Evolutionary conservation across 1,139 yeast genomes (phyloP), one percentile per base, ranked within the genome.

Genomic region (Debaryomyces robertsiae): DNA sequence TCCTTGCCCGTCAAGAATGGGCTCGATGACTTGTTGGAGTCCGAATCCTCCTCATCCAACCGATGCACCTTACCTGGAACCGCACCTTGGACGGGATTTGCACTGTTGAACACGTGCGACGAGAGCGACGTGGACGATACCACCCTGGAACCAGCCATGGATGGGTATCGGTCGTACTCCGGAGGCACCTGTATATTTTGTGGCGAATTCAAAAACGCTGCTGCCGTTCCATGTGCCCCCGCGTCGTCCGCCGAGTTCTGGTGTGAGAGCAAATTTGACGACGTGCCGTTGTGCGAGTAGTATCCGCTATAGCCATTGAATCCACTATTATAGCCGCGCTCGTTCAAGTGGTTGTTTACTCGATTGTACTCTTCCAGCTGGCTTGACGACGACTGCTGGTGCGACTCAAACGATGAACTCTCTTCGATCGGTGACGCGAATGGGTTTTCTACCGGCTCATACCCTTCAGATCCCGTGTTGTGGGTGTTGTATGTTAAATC

Each of bases 81-180:
- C 10, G 31, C 6, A 15, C 11, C 9, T n/a, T 27, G 18, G 17
- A 24, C 37, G 15, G 13, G 6, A 18, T 35, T 10, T 32, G 39
- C 29, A 32, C 40, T 49, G 19, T 45, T 41, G 25, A 41, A 37
- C 34, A 53, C 48, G 32, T 54, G 66, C n/a, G 73, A 62, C 9
- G 69, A 60, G 30, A 73, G 54, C 2, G 78, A 72, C 1, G 73
- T 58, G 3, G 75, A 67, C 47, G 79, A 69, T 0, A 71, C 73
- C 15, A 69, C 73, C 46, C 80, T 60, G 19, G 79, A 70, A 9
- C 77, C 77, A 6, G 73, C 73, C 50, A 77, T 59, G 6, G 75
- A 62, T 2, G 84, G 84, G 49, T 79, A 80, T 50, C 84, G 64
- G 53, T 79, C 84, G 49, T 66, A 79, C 47, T 77, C 82, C 0